Base-by-base conservation (phyloP, 805 yeast species). In the Wickerhamia fluorescens region DNA sequence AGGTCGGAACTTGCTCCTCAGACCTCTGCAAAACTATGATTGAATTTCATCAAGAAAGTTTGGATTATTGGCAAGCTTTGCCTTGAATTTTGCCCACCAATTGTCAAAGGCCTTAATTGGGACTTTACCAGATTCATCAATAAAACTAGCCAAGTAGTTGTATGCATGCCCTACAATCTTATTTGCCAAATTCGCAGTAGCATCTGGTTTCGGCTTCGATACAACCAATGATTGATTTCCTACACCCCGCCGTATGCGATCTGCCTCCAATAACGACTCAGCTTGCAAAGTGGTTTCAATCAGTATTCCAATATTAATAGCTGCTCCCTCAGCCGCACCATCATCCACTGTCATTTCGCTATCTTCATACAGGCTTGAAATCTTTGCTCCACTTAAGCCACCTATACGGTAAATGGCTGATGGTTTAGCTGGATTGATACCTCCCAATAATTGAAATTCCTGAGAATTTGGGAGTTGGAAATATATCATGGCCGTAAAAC, bases 51-150 rank as follows among this genome's bases (percentile, higher is more conserved):
- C 84, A 28, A 89, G 55, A 49, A 86, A 88, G 30, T 72, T 75
- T 2, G 96, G 96, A 49, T 89, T 94, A 36, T 80, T 82, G 7
- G 73, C 68, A 35, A 92, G 45, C 47, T 81, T 78, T 5, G 71
- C 56, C 51, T 73, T 83, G 58, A 92, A 89, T 55, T 86, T 88
- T 40, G 71, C 78, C 98, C 98, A 85, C 98, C 98, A 89, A 23
- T 72, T 79, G 49, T 89, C 94, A 45, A 89, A 89, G 24, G 76
- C 81, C 46, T 79, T 83, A 48, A 89, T 83, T 3, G 88, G 81
- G 3, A 89, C 96, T 42, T 76, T 84, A 3, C 95, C 94, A 14
- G 71, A 64, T 4, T 61, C 51, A 47, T 86, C 95, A 6, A 86
- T 71, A 50, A 88, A 89, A n/a, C 96, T 84, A 2, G 94, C 76